Base-by-base conservation (phyloP, 2,329 filamentous ascomycete genomes). In the Geosmithia flava region DNA sequence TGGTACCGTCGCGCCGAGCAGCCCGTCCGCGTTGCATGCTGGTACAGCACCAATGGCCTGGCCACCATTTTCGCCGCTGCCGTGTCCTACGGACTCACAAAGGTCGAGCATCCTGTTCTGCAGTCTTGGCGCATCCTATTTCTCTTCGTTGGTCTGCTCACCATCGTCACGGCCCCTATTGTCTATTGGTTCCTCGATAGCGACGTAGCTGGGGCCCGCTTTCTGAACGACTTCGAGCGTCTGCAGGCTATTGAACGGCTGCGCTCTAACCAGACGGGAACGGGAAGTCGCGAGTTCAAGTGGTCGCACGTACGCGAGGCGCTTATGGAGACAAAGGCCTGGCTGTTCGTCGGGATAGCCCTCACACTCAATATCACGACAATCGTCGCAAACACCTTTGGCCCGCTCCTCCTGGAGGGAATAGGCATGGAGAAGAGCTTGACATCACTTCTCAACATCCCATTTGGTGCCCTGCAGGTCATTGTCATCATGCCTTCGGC, bases 241-340 rank as follows among this genome's bases (percentile, higher is more conserved):
- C 60, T 80, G 0, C 70, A 87, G 42, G 83, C 82, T 0, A 68
- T 89, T 23, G 85, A 87, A 53, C 74, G 86, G 0, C 77, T 91
- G 6, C 72, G 85, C 0, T 71, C 79, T 20, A 91, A 91, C 55
- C 80, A 87, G 59, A 86, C 86, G 51, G 86, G 86, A 0, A 81
- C 85, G 16, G 83, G 81, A 1, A 37, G 20, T n/a, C 80, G 80
- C 53, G 73, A 84, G 52, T 85, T 83, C 63, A 84, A 84, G 53
- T 69, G 74, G 65, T 71, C 75, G 20, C 87, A 93, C 52, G 67
- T 84, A 1, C 68, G 74, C 16, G 72, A 78, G 50, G 60, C 66
- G 0, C 54, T 68, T 3, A 49, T 69, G 0, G 74, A 78, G 48
- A 64, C 68, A 16, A 76, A 77, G 59, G 74, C 69, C 0, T 76